These are phyloP conservation scores for Cornus florida DNA, from an alignment of 148 eudicot genomes.

Conservation along the genomic window DNA sequence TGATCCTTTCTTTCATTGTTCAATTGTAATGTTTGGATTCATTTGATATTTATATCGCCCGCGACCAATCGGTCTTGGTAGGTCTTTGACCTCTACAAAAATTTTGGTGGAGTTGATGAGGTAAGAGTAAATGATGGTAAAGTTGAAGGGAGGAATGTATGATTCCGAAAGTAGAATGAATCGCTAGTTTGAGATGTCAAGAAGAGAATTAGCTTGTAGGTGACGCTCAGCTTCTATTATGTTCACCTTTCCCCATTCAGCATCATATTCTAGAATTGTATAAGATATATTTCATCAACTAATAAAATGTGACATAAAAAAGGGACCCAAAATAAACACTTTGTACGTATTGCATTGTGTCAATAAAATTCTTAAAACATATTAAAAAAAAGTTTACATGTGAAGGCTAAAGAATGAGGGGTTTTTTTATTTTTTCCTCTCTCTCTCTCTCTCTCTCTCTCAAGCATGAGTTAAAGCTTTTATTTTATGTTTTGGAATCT, in stretches of 20 bases:
- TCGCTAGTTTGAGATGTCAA: constrained; percentile 49
- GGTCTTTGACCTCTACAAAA: constrained; percentile 39
- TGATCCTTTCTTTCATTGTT: constrained; percentile 59
- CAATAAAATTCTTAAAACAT: no score
- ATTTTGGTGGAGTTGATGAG: constrained; percentile 43
- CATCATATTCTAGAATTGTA: neutral
- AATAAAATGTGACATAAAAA: no score
- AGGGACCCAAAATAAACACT: no score
- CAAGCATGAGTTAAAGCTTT: no score
- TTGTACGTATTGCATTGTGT: no score
- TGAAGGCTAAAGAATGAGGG: no score
- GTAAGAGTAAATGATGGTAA: constrained; percentile 47
- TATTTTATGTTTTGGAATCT: no score
- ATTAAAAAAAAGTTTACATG: no score
- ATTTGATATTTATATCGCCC: constrained; percentile 44
- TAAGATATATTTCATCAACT: no score
- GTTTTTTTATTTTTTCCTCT: no score
- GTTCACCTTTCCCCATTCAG: constrained; percentile 53
- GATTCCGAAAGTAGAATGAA: constrained; percentile 57
- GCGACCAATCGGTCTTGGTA: constrained; percentile 34
- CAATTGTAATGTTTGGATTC: constrained; percentile 34
- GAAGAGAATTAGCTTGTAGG: constrained; percentile 52
- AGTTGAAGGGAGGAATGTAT: constrained; percentile 63
- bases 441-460: no score
- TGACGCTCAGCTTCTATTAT: constrained; percentile 58